phyloP scores from a whole-genome alignment of 2,329 filamentous ascomycete genomes.

The Beauveria rudraprayagi region DNA sequence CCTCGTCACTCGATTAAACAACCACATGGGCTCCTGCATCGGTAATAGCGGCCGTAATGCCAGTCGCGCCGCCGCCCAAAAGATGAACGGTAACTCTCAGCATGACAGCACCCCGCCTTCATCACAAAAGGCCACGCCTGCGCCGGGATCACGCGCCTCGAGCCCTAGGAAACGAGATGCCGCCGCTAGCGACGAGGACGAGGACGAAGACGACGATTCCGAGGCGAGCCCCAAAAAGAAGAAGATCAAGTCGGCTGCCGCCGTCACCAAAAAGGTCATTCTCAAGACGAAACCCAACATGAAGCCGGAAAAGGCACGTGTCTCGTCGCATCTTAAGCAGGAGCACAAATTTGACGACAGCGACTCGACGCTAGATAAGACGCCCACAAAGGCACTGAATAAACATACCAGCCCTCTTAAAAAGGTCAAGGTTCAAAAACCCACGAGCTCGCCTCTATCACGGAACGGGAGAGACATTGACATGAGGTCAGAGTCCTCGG shows the following conservation, averaged over 20 bases:
- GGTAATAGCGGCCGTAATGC: slow-evolving; percentile 57
- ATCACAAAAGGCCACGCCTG: slow-evolving; percentile 55
- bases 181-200: slow-evolving; percentile 37
- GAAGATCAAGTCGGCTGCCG: slow-evolving; percentile 40
- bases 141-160: slow-evolving; percentile 42
- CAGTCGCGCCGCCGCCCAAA: slow-evolving; percentile 53
- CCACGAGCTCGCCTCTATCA: slow-evolving; percentile 39
- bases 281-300: slow-evolving; percentile 42
- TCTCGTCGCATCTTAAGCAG: slow-evolving; percentile 40
- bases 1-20: slow-evolving; percentile 56
- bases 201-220: slow-evolving; percentile 43
- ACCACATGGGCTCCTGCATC: slow-evolving; percentile 62
- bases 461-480: slow-evolving; percentile 43
- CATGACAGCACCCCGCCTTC: slow-evolving; percentile 51
- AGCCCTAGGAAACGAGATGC: slow-evolving; percentile 51
- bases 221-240: slow-evolving; percentile 50
- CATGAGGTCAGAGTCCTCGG: slow-evolving; percentile 48
- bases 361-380: slow-evolving; percentile 18
- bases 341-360: slow-evolving; percentile 35
- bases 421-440: slow-evolving; percentile 38
- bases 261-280: slow-evolving; percentile 44
- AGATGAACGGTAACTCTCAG: slow-evolving; percentile 51
- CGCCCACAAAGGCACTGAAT: slow-evolving; percentile 27
- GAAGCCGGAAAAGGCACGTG: slow-evolving; percentile 50
- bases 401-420: slow-evolving; percentile 34